These are phyloP conservation scores for Ophiostoma quercus DNA, from an alignment of 2,329 filamentous ascomycete genomes.

Conservation along the genomic window DNA sequence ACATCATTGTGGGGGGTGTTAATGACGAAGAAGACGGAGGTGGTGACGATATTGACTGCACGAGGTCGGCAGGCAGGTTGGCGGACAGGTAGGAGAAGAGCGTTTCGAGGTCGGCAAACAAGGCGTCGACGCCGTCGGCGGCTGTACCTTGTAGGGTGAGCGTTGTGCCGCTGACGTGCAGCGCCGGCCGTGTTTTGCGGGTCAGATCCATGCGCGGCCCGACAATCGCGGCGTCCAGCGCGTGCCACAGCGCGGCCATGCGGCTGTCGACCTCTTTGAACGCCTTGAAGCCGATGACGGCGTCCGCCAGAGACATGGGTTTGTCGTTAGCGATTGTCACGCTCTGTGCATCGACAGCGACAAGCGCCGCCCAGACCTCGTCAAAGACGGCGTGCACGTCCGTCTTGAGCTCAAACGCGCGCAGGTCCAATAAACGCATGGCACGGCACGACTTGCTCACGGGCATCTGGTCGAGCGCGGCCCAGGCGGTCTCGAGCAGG, in stretches of 20 bases:
- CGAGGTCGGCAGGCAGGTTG: constrained; percentile 50
- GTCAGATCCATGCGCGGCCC: constrained; percentile 51
- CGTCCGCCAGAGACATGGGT: constrained; percentile 50
- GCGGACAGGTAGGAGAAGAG: constrained; percentile 49
- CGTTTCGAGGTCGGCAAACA: constrained; percentile 51
- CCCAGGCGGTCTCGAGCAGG: constrained; percentile 56
- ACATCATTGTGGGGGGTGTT: constrained; percentile 55
- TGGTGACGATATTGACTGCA: constrained; percentile 52
- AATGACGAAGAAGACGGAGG: constrained; percentile 29
- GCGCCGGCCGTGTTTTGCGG: constrained; percentile 33
- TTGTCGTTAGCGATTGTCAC: constrained; percentile 36
- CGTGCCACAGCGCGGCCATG: constrained; percentile 57
- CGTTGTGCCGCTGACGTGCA: constrained; percentile 43
- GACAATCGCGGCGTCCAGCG: constrained; percentile 57
- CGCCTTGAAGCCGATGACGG: constrained; percentile 51
- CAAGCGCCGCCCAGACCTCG: constrained; percentile 63
- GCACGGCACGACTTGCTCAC: constrained; percentile 57
- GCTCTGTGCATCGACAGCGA: constrained; percentile 53
- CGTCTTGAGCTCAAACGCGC: constrained; percentile 60
- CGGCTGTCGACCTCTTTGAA: constrained; percentile 58
- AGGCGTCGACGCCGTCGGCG: constrained; percentile 43
- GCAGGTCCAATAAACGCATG: constrained; percentile 59
- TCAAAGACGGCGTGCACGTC: constrained; percentile 62
- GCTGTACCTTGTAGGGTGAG: constrained; percentile 42
- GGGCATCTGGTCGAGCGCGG: constrained; percentile 54